These are phyloP conservation scores for Biancaea sappan DNA, from an alignment of 306 rosid species.

Conservation along the genomic window DNA sequence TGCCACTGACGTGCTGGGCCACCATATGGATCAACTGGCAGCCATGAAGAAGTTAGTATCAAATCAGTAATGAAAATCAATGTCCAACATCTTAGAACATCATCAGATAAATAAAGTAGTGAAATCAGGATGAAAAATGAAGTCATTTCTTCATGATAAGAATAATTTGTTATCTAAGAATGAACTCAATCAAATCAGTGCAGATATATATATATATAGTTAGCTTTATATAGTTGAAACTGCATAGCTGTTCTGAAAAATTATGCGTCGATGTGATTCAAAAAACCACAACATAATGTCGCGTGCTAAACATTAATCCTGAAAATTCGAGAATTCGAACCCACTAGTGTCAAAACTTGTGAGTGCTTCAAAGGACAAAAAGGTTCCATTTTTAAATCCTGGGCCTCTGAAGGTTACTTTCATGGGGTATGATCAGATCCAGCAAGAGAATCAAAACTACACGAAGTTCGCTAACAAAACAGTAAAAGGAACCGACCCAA, in stretches of 20 bases:
- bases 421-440: not conserved
- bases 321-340: not conserved
- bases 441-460: not conserved
- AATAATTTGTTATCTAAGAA: not conserved
- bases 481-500: not conserved
- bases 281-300: no score
- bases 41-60: not conserved
- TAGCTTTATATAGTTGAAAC: not conserved
- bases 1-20: slow-evolving; percentile 12
- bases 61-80: not conserved
- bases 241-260: not conserved
- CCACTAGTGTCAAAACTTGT: not conserved
- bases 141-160: not conserved
- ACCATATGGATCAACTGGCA: slow-evolving; percentile 19
- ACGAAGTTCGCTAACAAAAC: not conserved
- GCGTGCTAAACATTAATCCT: not conserved
- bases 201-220: not conserved
- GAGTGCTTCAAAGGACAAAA: not conserved
- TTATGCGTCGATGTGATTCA: no score
- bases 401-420: not conserved
- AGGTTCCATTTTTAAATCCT: not conserved
- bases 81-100: not conserved
- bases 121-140: not conserved
- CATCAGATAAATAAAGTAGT: not conserved
- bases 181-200: not conserved